Base-by-base conservation (phyloP, 2,329 filamentous ascomycete species). In the Thelonectria rubi region DNA sequence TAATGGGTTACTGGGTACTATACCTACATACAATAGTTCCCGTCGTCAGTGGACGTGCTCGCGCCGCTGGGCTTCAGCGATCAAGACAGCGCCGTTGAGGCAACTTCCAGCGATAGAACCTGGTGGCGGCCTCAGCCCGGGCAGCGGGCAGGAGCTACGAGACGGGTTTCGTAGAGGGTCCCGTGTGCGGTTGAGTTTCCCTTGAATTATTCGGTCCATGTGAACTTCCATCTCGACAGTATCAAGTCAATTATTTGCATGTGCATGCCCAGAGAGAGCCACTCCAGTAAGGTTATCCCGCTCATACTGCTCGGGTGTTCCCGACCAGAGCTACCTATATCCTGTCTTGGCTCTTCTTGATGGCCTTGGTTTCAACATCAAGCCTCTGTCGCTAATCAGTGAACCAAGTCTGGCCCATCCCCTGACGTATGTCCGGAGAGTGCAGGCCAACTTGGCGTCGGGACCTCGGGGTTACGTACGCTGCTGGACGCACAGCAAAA, bases 381-480 rank as follows among this genome's bases (percentile, higher is more conserved):
- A 15, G 7, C 11, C 12, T 37, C 34, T 14, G 34, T 37, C 15
- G 34, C 9, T 14, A 37, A 14, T 37, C 12, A 37, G 11, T 37
- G 12, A 30, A 30, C 26, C 5, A 30, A 5, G 26, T 30, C 26
- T 30, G 5, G 26, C n/a, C n/a, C n/a, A n/a, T 30, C 26, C 34
- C 34, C 8, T 15, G 12, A 15, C 34, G 34, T 11, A 37, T 37
- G 34, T 15, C 11, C 5, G 10, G 8, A 37, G 7, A 37, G 34
- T 37, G 12, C 34, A 15, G 8, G 6, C 10, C 34, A 11, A 37
- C 12, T 15, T 37, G 15, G 15, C 34, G 11, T 39, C 10, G 34
- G 45, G 15, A 17, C 10, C 40, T 39, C 43, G 40, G 58, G 51
- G 46, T 26, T 45, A 60, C 57, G 58, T 60, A 47, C 18, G 54